Percentiles rank a stretch among this genome's conserved stretches.
These are phyloP conservation scores for Hippophae rhamnoides DNA, from an alignment of 306 rosid species.

Conservation along the genomic window DNA sequence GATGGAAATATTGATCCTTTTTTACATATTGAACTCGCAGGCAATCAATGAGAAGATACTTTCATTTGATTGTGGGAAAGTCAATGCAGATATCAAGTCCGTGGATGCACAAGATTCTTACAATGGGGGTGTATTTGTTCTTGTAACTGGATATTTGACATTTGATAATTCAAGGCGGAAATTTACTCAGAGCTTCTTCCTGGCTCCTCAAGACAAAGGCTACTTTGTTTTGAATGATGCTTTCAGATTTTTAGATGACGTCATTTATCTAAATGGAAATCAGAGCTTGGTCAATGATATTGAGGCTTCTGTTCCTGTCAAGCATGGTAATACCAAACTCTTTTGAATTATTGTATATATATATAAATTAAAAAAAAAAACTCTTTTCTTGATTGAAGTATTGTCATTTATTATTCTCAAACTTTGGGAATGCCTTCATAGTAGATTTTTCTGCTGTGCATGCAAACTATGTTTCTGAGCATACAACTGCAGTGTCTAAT, in stretches of 20 bases:
- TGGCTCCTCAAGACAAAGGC: slow-evolving; percentile 91
- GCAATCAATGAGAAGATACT: slow-evolving; percentile 73
- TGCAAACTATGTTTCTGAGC: slow-evolving; percentile 33
- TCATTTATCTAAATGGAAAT: slow-evolving; percentile 17
- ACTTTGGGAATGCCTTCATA: slow-evolving; percentile 8
- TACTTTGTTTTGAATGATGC: slow-evolving; percentile 81
- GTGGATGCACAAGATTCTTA: slow-evolving; percentile 85
- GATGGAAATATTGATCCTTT: neutral
- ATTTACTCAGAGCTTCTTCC: slow-evolving; percentile 77
- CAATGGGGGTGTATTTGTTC: slow-evolving; percentile 66
- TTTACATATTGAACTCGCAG: slow-evolving; percentile 23
- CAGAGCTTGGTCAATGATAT: slow-evolving; percentile 22
- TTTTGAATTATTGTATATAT: no score
- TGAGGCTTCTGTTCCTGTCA: slow-evolving; percentile 28
- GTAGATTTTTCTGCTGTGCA: slow-evolving; percentile 30
- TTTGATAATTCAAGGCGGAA: slow-evolving; percentile 43
- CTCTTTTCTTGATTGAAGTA: neutral
- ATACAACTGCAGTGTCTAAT: slow-evolving; percentile 19
- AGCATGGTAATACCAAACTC: slow-evolving; percentile 32
- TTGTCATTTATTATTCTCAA: neutral
- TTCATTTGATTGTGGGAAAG: slow-evolving; percentile 47
- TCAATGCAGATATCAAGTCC: slow-evolving; percentile 43
- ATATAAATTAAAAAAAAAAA: no score
- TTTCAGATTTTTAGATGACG: slow-evolving; percentile 66
- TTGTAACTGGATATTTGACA: slow-evolving; percentile 75